Conservation (phyloP, 257 asterid species). For the Penstemon eatonii region DNA sequence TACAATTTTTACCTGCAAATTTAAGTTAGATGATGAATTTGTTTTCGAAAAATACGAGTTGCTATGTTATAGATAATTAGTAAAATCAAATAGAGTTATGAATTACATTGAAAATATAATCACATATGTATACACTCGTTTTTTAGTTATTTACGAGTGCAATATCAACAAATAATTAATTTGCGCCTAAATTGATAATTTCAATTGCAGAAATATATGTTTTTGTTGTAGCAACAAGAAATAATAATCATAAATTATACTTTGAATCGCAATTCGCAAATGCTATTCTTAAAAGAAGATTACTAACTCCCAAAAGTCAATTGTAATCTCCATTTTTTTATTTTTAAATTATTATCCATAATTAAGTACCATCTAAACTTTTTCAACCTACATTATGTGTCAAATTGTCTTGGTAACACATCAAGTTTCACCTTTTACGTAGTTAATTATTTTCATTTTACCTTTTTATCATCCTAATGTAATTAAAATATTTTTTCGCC, state of each 20-base stretch:
- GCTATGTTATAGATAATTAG: too few relatives aligned
- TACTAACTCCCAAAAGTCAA: background rate
- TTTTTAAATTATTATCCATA: background rate
- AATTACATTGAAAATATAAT: too few relatives aligned
- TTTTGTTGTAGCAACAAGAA: too few relatives aligned
- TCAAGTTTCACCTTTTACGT: slow-evolving; percentile 23
- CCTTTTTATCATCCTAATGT: background rate
- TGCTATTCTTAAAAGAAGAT: background rate
- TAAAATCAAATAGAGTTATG: too few relatives aligned
- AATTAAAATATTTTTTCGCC: slow-evolving; percentile 28
- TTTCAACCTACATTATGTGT: slow-evolving; percentile 14
- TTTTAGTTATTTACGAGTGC: too few relatives aligned
- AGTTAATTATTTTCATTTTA: slow-evolving; percentile 10
- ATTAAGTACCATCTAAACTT: slow-evolving; percentile 1
- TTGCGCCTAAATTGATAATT: too few relatives aligned
- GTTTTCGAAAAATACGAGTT: too few relatives aligned
- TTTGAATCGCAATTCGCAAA: background rate
- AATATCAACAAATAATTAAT: too few relatives aligned
- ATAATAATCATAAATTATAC: background rate
- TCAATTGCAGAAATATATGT: too few relatives aligned
- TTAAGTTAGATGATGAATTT: too few relatives aligned
- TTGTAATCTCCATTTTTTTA: slow-evolving; percentile 14
- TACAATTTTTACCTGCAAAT: too few relatives aligned
- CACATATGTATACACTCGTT: too few relatives aligned
- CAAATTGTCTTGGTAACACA: background rate